phyloP scores from a whole-genome alignment of 345 rosid species.

The Fremontodendron californicum region DNA sequence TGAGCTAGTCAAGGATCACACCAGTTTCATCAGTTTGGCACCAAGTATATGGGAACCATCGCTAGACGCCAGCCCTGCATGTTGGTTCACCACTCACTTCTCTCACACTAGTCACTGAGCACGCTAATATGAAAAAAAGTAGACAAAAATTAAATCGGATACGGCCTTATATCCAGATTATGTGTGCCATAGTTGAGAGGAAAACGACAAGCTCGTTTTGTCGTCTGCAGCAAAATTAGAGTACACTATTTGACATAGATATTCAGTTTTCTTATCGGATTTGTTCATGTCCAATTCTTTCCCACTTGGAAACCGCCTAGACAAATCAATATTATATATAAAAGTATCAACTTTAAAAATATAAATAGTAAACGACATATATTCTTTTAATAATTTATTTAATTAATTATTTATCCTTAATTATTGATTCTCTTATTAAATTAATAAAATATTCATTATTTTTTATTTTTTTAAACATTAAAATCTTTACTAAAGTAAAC shows the following conservation, averaged over 20 bases:
- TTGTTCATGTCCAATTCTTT: no score
- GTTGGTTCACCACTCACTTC: neutral
- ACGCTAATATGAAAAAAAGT: neutral
- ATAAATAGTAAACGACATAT: no score
- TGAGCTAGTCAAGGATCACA: neutral
- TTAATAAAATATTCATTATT: no score
- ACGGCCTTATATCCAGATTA: neutral
- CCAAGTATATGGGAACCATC: neutral
- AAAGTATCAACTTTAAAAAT: no score
- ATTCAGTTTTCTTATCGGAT: no score
- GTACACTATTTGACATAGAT: neutral
- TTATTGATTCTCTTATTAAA: no score
- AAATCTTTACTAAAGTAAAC: no score
- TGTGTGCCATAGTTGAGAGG: neutral
- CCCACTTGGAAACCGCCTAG: neutral
- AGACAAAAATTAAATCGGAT: neutral
- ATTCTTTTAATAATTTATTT: no score
- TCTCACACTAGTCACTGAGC: neutral
- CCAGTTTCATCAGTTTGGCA: neutral
- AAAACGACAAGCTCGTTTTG: neutral
- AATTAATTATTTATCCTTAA: no score
- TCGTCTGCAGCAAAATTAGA: neutral
- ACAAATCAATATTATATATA: no score
- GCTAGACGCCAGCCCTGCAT: neutral
- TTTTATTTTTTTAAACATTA: no score